Conservation (phyloP, 345 rosid species). For the Pugionium cornutum region DNA sequence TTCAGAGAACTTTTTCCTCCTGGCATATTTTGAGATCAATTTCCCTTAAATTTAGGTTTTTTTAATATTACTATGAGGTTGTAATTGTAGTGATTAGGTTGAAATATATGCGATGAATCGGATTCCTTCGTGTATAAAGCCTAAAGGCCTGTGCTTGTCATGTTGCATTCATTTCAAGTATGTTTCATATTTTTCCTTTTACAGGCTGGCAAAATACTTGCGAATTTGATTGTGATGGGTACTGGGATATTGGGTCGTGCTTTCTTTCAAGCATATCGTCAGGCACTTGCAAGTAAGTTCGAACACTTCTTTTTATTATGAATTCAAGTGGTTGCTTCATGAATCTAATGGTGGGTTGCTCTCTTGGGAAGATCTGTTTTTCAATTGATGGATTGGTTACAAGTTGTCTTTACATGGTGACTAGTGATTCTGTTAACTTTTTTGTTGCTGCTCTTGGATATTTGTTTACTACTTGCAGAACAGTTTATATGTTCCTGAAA, state of each 20-base stretch:
- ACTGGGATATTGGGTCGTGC: conserved; percentile 76
- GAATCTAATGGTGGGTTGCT: conserved; percentile 1
- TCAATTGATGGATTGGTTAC: background rate
- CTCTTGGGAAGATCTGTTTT: conserved; percentile 5
- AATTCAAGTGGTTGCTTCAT: conserved; percentile 14
- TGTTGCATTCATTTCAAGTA: background rate
- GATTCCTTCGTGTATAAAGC: background rate
- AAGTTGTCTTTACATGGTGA: background rate
- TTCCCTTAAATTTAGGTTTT: background rate
- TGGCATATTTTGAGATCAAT: background rate
- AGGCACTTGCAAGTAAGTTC: conserved; percentile 77
- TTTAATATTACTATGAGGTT: background rate
- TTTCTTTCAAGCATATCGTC: conserved; percentile 86
- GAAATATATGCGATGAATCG: background rate
- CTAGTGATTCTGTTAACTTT: background rate
- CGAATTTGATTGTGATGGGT: conserved; percentile 82
- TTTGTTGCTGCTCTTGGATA: background rate
- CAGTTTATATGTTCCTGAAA: background rate
- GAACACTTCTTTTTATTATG: background rate
- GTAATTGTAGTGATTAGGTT: background rate
- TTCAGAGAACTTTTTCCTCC: background rate
- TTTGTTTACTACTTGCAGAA: background rate
- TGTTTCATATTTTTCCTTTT: background rate
- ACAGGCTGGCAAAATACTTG: conserved; percentile 77
- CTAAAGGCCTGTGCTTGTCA: conserved; percentile 4